These are phyloP conservation scores for Mycosphaerella sp. DNA, from an alignment of 2,329 filamentous ascomycete species.

Conservation along the genomic window DNA sequence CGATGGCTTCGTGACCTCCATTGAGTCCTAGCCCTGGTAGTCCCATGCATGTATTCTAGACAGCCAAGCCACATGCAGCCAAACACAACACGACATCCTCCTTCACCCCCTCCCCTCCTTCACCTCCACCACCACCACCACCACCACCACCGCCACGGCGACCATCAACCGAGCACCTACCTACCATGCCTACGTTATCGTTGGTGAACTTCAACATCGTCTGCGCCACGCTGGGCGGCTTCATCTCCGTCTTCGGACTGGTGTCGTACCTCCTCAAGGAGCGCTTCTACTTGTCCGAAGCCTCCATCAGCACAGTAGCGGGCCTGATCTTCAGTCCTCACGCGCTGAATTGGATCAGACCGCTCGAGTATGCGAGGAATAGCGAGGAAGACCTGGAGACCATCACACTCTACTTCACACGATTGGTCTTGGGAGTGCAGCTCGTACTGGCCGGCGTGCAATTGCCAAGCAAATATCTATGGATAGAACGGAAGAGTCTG, in stretches of 20 bases:
- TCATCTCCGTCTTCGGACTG: constrained; percentile 82
- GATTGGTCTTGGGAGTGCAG: constrained; percentile 84
- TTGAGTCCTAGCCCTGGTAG: too few relatives aligned
- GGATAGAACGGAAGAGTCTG: constrained; percentile 71
- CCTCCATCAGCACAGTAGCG: constrained; percentile 76
- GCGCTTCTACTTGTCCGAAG: constrained; percentile 84
- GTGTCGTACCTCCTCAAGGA: constrained; percentile 89
- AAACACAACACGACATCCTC: background rate
- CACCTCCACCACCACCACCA: background rate
- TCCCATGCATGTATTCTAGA: too few relatives aligned
- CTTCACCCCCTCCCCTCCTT: background rate
- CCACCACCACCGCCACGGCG: background rate
- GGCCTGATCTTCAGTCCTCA: constrained; percentile 74
- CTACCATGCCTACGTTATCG: constrained; percentile 54
- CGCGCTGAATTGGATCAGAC: constrained; percentile 69
- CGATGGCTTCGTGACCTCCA: too few relatives aligned
- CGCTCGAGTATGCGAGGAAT: constrained; percentile 62
- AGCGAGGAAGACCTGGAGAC: constrained; percentile 55
- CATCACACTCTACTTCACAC: constrained; percentile 76
- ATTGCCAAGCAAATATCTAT: constrained; percentile 74
- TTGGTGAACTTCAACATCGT: constrained; percentile 73
- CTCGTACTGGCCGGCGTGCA: constrained; percentile 84
- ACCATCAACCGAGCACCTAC: background rate
- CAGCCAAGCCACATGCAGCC: too few relatives aligned
- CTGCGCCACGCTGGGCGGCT: constrained; percentile 73